Percentiles rank a stretch among this genome's conserved stretches.
phyloP scores from a whole-genome alignment of 441 rosid genomes.

The Corymbia calophylla region DNA sequence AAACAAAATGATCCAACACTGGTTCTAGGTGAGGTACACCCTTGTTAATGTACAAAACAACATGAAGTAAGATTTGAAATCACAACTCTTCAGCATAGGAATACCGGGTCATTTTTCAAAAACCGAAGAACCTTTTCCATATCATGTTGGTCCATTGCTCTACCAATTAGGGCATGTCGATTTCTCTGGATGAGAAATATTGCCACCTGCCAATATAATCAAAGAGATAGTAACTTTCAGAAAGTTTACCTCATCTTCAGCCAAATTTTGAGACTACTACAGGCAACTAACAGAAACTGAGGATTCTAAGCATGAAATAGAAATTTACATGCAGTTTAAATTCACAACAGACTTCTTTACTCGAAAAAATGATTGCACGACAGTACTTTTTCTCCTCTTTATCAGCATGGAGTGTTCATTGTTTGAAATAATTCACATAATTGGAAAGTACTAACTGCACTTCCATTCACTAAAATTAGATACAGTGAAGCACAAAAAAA shows the following conservation, averaged over 20 bases:
- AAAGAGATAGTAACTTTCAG: neutral
- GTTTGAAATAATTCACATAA: neutral
- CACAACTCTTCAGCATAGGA: slow-evolving; percentile 3
- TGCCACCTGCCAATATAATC: slow-evolving; percentile 58
- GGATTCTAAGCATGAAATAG: neutral
- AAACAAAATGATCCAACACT: neutral
- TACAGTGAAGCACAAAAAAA: neutral
- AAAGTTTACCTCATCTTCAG: neutral
- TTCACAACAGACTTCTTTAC: neutral
- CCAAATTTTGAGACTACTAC: neutral
- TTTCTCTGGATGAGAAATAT: slow-evolving; percentile 97
- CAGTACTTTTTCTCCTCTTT: neutral
- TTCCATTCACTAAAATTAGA: neutral
- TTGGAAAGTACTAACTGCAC: neutral
- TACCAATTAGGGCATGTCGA: slow-evolving; percentile 95
- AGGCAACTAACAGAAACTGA: neutral
- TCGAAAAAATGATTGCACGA: neutral
- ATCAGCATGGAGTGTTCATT: neutral
- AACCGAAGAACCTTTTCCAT: slow-evolving; percentile 88
- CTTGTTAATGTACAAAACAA: neutral
- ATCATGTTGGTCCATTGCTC: slow-evolving; percentile 98
- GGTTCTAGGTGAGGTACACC: neutral
- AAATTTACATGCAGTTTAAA: neutral
- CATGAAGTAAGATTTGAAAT: neutral
- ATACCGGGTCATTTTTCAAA: slow-evolving; percentile 87